These are phyloP conservation scores for Aspergillus leporis DNA, from an alignment of 495 filamentous ascomycete genomes.

Conservation along the genomic window DNA sequence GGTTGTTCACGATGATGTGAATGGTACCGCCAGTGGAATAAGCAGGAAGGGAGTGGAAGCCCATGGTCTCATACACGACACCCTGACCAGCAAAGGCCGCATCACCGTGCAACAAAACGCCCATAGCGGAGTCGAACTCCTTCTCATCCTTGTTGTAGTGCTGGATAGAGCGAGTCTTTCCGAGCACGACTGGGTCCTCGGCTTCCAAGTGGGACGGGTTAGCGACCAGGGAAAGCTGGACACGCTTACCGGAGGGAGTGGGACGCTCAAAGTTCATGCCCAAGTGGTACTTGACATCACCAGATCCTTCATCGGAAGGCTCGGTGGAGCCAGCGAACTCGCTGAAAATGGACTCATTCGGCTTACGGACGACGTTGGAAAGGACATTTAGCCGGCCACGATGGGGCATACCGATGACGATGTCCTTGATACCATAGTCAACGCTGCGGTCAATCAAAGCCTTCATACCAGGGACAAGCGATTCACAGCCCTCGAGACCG, in stretches of 20 bases:
- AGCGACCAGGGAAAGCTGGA: slow-evolving; percentile 95
- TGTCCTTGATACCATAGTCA: slow-evolving; percentile 97
- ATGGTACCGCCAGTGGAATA: slow-evolving; percentile 98
- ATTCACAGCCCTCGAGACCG: slow-evolving; percentile 95
- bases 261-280: slow-evolving; percentile 99
- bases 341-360: slow-evolving; percentile 98
- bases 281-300: slow-evolving; percentile 98
- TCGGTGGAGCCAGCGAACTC: slow-evolving; percentile 91
- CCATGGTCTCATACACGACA: slow-evolving; percentile 97
- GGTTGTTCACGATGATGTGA: slow-evolving; percentile 98
- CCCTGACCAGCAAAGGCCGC: slow-evolving; percentile 96
- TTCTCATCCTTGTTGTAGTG: slow-evolving; percentile 98
- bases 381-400: slow-evolving; percentile 97
- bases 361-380: slow-evolving; percentile 97
- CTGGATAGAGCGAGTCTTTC: slow-evolving; percentile 95
- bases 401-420: slow-evolving; percentile 99
- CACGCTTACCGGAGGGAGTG: slow-evolving; percentile 96
- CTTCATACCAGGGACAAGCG: slow-evolving; percentile 98
- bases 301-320: slow-evolving; percentile 91
- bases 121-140: slow-evolving; percentile 85
- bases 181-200: slow-evolving; percentile 95
- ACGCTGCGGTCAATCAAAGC: slow-evolving; percentile 96
- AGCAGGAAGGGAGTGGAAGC: slow-evolving; percentile 89
- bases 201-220: slow-evolving; percentile 99
- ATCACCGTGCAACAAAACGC: slow-evolving; percentile 93